Base-by-base conservation (phyloP, 768 basidiomycete species). In the Fomitopsis pulvina region DNA sequence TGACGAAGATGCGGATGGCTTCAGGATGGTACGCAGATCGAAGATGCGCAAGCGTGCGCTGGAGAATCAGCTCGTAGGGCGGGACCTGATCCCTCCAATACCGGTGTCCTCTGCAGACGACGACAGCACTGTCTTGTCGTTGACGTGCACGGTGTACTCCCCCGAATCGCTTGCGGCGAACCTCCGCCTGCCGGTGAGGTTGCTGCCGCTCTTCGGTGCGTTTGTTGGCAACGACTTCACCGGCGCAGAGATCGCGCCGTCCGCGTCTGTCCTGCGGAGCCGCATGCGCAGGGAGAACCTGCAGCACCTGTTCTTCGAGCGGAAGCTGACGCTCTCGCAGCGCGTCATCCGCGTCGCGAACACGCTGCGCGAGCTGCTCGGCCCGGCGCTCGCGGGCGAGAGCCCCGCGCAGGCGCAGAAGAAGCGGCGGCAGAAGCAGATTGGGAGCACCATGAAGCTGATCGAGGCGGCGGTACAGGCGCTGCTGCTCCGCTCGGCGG, bases 161-260 rank as follows among this genome's bases (percentile, higher is more conserved):
- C 88, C 90, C 0, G 61, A 72, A 2, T 57, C 63, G 0, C 73
- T 92, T 28, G 85, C 90, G 8, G 61, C 71, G 0, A 81, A 85
- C 58, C 65, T 92, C 2, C 74, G 80, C 41, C 68, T 92, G 11
- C 85, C 89, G 0, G 68, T 78, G 6, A 77, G 83, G 0, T 73
- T 92, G 32, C 77, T 92, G 26, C 90, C 90, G 1, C 73, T 92
- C 5, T 69, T 92, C 2, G 87, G 81, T 18, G 85, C 89, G 9
- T 68, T 92, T 16, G 77, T 89, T 3, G 90, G 90, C 43, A 91
- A 91, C 58, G 90, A 92, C 63, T 92, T 79, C 60, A 77, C 86
- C 0, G 75, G 73, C 43, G 73, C 60, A 9, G 52, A 52, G 55
- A 59, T 18, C 60, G 60, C 22, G 55, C 54, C 56, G 4, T 40